Conservation (phyloP, 345 rosid genomes). For the Punica granatum region DNA sequence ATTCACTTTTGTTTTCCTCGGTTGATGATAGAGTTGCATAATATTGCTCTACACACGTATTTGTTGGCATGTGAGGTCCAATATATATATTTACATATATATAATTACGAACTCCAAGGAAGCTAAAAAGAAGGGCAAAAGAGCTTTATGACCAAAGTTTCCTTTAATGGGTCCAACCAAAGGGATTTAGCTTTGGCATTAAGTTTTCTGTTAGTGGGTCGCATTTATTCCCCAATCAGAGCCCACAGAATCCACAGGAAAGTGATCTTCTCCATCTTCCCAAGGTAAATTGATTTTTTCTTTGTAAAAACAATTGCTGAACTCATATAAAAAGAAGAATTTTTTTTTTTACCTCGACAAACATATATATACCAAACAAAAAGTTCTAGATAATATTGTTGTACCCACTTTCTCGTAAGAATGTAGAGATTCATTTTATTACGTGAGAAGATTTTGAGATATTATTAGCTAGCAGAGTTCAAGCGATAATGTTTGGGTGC, state of each 20-base stretch:
- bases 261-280: slow-evolving; percentile 11
- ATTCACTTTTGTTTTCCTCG: too few relatives aligned
- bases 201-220: slow-evolving; percentile 12
- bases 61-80: neutral
- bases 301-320: slow-evolving; percentile 27
- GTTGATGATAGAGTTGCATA: too few relatives aligned
- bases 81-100: too few relatives aligned
- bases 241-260: slow-evolving; percentile 50
- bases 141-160: slow-evolving; percentile 5
- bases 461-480: too few relatives aligned
- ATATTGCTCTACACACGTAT: too few relatives aligned
- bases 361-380: neutral
- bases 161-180: slow-evolving; percentile 5
- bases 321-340: slow-evolving; percentile 15
- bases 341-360: too few relatives aligned
- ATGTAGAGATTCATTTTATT: too few relatives aligned
- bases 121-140: slow-evolving; percentile 36
- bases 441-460: too few relatives aligned
- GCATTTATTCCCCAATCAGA: slow-evolving; percentile 9
- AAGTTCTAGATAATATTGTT: neutral
- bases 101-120: slow-evolving; percentile 20
- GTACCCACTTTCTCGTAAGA: too few relatives aligned
- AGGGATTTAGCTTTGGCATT: slow-evolving; percentile 10
- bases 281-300: neutral
- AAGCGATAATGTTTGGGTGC: neutral